phyloP scores from a whole-genome alignment of 2,329 filamentous ascomycete species.

The Fusarium ambrosium region DNA sequence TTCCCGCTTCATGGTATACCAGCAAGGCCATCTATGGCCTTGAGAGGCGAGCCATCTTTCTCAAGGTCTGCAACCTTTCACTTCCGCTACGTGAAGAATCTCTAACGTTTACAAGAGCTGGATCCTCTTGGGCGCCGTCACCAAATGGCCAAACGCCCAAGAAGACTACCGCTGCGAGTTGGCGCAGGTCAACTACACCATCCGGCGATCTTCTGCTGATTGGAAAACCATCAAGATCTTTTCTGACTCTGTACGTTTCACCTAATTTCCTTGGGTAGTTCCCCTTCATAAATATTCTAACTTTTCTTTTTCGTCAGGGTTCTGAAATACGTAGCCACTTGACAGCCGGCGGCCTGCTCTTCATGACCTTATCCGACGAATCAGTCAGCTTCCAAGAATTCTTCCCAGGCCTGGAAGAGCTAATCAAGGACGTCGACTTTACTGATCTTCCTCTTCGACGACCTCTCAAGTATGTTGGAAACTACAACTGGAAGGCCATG shows the following conservation, averaged over 20 bases:
- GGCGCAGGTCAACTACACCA: constrained; percentile 25
- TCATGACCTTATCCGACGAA: constrained; percentile 61
- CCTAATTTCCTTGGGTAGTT: neutral
- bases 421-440: constrained; percentile 66
- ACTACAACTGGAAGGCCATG: constrained; percentile 59
- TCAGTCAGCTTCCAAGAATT: constrained; percentile 66
- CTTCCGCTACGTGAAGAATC: neutral
- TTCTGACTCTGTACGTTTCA: neutral
- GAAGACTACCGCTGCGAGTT: constrained; percentile 21
- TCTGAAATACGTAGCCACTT: constrained; percentile 45
- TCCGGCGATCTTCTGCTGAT: neutral
- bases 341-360: constrained; percentile 66
- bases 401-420: constrained; percentile 64
- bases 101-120: constrained; percentile 20
- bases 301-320: too few relatives aligned
- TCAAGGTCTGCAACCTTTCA: constrained; percentile 6
- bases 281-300: neutral
- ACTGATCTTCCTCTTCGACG: constrained; percentile 64
- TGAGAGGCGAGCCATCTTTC: constrained; percentile 28
- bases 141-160: constrained; percentile 25
- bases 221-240: neutral
- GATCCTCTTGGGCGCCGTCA: constrained; percentile 27
- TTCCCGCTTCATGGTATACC: constrained; percentile 38
- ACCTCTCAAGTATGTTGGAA: constrained; percentile 67
- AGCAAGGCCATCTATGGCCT: constrained; percentile 27